Percentiles rank a stretch among this genome's conserved stretches.
Evolutionary conservation across 2,329 filamentous ascomycete genomes (phyloP).

Genomic region (Fusarium goolgardi): DNA sequence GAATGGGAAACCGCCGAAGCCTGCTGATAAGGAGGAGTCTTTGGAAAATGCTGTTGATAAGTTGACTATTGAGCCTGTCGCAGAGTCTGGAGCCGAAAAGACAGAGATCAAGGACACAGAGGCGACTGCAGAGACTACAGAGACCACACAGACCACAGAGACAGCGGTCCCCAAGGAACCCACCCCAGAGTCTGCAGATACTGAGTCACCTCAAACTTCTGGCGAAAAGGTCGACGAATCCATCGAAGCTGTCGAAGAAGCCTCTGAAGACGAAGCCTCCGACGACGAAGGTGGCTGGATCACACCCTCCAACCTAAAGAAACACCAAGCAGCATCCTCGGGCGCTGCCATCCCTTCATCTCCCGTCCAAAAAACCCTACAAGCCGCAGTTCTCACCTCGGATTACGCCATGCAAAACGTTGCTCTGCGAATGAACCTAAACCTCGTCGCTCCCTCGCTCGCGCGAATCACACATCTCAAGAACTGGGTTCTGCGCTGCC

Average conservation of each 20-base stretch:
- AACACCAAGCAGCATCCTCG: slow-evolving; percentile 78
- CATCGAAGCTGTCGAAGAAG: slow-evolving; percentile 50
- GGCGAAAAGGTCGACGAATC: slow-evolving; percentile 35
- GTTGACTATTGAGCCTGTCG: slow-evolving; percentile 26
- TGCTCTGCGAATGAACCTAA: slow-evolving; percentile 91
- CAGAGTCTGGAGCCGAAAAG: not conserved
- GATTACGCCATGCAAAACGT: slow-evolving; percentile 99
- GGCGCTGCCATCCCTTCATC: slow-evolving; percentile 57
- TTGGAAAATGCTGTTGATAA: slow-evolving; percentile 31
- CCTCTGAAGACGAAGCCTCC: slow-evolving; percentile 59
- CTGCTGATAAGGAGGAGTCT: slow-evolving; percentile 23
- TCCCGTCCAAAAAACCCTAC: slow-evolving; percentile 72
- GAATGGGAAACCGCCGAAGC: slow-evolving; percentile 70
- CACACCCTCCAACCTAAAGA: slow-evolving; percentile 90
- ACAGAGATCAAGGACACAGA: slow-evolving; percentile 2
- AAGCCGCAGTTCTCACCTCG: slow-evolving; percentile 91
- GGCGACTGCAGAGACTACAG: not conserved
- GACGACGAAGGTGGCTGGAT: slow-evolving; percentile 85
- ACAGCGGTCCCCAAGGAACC: not conserved
- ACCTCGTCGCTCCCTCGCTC: slow-evolving; percentile 82
- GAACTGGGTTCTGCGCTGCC: slow-evolving; percentile 91
- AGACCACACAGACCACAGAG: not conserved
- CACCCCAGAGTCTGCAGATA: not conserved
- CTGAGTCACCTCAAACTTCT: not conserved
- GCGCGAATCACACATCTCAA: slow-evolving; percentile 86